phyloP scores from a whole-genome alignment of 2,329 filamentous ascomycete species.

The Monosporascus ibericus region DNA sequence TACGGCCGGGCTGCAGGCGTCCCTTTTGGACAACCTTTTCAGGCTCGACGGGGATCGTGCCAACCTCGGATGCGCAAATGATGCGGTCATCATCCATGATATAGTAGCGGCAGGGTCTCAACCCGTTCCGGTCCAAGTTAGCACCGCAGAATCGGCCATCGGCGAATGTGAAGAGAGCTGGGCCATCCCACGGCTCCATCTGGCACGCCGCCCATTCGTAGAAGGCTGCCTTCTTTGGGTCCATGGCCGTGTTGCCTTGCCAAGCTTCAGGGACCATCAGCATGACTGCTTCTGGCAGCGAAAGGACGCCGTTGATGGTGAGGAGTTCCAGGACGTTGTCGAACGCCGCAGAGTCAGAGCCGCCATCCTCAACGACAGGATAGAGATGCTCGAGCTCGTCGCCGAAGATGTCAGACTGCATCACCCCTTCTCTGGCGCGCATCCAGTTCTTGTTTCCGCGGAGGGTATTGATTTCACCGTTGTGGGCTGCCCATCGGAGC shows the following conservation, averaged over 20 bases:
- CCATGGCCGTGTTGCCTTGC: conserved; percentile 90
- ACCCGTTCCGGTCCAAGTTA: conserved; percentile 91
- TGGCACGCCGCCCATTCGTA: conserved; percentile 98
- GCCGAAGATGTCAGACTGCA: conserved; percentile 88
- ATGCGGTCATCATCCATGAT: conserved; percentile 95
- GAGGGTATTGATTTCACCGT: conserved; percentile 96
- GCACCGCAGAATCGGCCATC: conserved; percentile 96
- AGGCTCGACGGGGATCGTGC: conserved; percentile 85
- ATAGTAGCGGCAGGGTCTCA: conserved; percentile 94
- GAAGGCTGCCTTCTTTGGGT: conserved; percentile 91
- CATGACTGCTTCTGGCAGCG: conserved; percentile 94
- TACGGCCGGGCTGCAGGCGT: conserved; percentile 86
- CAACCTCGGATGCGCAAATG: conserved; percentile 94
- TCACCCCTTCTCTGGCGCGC: conserved; percentile 90
- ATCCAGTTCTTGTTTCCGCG: conserved; percentile 99
- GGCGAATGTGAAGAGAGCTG: conserved; percentile 93
- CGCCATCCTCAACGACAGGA: conserved; percentile 92
- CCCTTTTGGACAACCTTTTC: conserved; percentile 90
- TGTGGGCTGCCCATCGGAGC: conserved; percentile 93
- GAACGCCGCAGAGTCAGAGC: conserved; percentile 93
- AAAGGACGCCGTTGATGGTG: conserved; percentile 92
- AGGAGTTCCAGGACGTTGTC: conserved; percentile 94
- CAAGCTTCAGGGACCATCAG: conserved; percentile 97
- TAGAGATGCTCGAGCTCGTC: conserved; percentile 88
- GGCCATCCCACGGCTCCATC: conserved; percentile 99